A percentile compares a stretch with the other conserved stretches of the same genome.
phyloP scores from a whole-genome alignment of 1,139 yeast species.

The Diutina pseudorugosa region DNA sequence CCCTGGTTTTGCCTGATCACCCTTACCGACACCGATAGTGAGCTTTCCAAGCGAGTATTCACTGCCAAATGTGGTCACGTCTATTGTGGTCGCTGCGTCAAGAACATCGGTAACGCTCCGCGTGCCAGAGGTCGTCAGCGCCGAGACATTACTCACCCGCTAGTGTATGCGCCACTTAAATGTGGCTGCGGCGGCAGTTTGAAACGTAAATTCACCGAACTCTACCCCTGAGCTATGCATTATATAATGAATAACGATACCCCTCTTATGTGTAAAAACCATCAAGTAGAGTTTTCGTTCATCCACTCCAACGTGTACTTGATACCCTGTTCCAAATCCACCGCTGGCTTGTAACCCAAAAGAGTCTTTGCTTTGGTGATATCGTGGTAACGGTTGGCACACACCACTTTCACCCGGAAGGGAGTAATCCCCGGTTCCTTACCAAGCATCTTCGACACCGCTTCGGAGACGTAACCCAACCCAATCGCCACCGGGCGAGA shows the following conservation, averaged over 20 bases:
- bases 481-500: slow-evolving; percentile 61
- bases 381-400: slow-evolving; percentile 93
- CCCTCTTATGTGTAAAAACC: not conserved
- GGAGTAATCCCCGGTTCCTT: slow-evolving; percentile 95
- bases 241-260: not conserved
- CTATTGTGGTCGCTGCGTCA: slow-evolving; percentile 78
- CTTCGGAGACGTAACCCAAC: slow-evolving; percentile 71
- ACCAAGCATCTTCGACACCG: slow-evolving; percentile 53
- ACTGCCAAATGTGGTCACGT: slow-evolving; percentile 73
- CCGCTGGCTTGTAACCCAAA: slow-evolving; percentile 73
- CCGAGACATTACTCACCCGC: not conserved
- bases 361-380: slow-evolving; percentile 72
- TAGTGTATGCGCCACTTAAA: not conserved
- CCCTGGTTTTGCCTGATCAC: slow-evolving; percentile 51
- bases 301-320: slow-evolving; percentile 75
- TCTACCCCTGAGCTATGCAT: not conserved
- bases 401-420: slow-evolving; percentile 82
- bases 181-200: not conserved
- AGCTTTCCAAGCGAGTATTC: slow-evolving; percentile 57
- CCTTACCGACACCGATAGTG: slow-evolving; percentile 43
- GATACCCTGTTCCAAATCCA: slow-evolving; percentile 75
- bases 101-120: slow-evolving; percentile 30
- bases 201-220: not conserved
- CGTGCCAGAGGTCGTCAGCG: not conserved
- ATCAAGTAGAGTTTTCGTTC: slow-evolving; percentile 40